Evolutionary conservation across 2,329 filamentous ascomycete genomes (phyloP).

Genomic region (Harringtonia aguacate): DNA sequence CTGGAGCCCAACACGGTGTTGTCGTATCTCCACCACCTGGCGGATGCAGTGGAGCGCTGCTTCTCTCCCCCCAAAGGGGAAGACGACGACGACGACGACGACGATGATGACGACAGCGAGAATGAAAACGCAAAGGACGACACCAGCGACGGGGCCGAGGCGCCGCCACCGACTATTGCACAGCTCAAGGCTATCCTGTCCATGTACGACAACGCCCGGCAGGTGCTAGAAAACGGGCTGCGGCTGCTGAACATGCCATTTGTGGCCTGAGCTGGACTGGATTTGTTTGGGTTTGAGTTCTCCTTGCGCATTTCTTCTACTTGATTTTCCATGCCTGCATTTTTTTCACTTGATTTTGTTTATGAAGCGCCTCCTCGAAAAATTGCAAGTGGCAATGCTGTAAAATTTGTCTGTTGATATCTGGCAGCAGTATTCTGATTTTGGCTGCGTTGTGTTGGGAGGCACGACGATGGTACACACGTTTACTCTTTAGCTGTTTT

Average conservation of each 20-base stretch:
- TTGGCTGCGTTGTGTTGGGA: no score
- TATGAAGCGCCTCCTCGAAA: no score
- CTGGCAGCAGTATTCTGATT: no score
- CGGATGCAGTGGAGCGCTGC: background rate
- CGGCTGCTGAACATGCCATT: conserved; percentile 40
- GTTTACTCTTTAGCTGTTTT: no score
- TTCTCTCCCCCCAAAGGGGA: conserved; percentile 21
- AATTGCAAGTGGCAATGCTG: no score
- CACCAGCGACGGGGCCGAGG: background rate
- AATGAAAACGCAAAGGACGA: background rate
- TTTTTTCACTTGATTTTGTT: background rate
- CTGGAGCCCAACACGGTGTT: conserved; percentile 60
- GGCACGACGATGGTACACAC: no score
- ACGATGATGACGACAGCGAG: conserved; percentile 19
- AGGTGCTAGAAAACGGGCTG: conserved; percentile 56
- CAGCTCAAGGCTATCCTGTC: conserved; percentile 34
- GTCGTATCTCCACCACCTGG: conserved; percentile 26
- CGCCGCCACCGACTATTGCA: background rate
- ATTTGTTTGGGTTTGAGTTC: background rate
- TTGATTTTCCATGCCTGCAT: background rate
- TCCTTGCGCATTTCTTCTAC: background rate
- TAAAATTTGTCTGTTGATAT: no score
- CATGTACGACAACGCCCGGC: conserved; percentile 47
- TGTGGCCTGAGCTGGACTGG: background rate
- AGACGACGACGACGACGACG: conserved; percentile 23